Evolutionary conservation across 352 stramenopile species (phyloP), one percentile per base, ranked within the genome.

Genomic region (Globisporangium radiosum): DNA sequence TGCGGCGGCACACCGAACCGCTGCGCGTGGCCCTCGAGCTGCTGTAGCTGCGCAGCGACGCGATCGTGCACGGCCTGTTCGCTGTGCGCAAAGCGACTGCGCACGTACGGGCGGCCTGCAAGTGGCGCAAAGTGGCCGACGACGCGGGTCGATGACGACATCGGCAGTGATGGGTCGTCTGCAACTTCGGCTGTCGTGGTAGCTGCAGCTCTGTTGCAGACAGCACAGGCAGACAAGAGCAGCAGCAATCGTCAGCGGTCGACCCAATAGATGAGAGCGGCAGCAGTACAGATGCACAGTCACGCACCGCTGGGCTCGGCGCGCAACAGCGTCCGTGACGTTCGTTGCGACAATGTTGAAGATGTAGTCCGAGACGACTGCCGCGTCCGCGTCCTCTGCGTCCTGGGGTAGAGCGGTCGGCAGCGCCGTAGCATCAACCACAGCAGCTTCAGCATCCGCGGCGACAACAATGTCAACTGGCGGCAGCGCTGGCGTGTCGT

Each of bases 1-100:
- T 75, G 76, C 6, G 66, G 56, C 42, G 73, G 59, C 36, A 88
- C 66, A 0, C 76, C 78, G 60, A 75, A 91, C 7, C 78, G 73
- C 13, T 66, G 55, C 0, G 68, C 64, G 15, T 74, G 69, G 37
- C 73, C 60, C 14, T 87, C 73, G 4, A 91, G 62, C 54, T 76
- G 68, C 1, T 53, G 15, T 3, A 89, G 54, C 25, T 76, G 79
- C 17, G 38, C 66, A 1, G 59, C 38, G 25, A 89, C 70, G 9
- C 66, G 56, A n/a, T 76, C 56, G 39, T 75, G 75, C 7, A 88
- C 70, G 2, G 45, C 25, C 33, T 49, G 19, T 33, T 91, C 78
- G 4, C 73, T 65, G 59, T 91, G 81, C 0, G 63, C 65, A 47
- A 82, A 83, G 25, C 56, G 65, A 53, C 73, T 89, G 5, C 63